phyloP scores from a whole-genome alignment of 176 grass and related monocot species.

The Saccharum officinarum region DNA sequence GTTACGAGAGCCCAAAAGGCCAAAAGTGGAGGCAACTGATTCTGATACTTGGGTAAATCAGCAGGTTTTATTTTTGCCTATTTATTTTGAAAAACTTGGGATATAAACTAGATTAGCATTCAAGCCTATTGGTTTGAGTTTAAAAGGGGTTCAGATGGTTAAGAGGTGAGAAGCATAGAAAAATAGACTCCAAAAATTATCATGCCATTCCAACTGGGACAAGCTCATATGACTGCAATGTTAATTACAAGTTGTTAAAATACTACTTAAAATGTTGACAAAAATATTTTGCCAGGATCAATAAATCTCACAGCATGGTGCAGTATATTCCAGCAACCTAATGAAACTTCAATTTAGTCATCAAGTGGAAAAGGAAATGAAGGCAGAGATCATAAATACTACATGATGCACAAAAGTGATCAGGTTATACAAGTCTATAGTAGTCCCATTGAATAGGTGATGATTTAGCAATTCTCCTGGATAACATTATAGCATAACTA shows the following conservation, averaged over 20 bases:
- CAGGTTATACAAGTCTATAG: neutral
- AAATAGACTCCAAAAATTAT: neutral
- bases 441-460: neutral
- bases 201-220: neutral
- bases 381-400: neutral
- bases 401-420: neutral
- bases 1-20: neutral
- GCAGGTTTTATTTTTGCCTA: neutral
- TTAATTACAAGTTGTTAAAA: conserved; percentile 1
- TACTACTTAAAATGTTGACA: neutral
- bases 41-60: neutral
- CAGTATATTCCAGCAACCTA: neutral
- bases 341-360: neutral
- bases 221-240: conserved; percentile 17
- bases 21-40: neutral
- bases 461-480: neutral
- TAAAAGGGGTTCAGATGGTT: neutral
- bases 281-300: neutral
- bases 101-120: neutral
- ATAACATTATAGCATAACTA: neutral
- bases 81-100: neutral
- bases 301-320: neutral
- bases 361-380: neutral
- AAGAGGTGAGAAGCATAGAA: neutral
- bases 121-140: neutral